Evolutionary conservation across 2,329 filamentous ascomycete genomes (phyloP).

Genomic region (Hymenoscyphus occultus): DNA sequence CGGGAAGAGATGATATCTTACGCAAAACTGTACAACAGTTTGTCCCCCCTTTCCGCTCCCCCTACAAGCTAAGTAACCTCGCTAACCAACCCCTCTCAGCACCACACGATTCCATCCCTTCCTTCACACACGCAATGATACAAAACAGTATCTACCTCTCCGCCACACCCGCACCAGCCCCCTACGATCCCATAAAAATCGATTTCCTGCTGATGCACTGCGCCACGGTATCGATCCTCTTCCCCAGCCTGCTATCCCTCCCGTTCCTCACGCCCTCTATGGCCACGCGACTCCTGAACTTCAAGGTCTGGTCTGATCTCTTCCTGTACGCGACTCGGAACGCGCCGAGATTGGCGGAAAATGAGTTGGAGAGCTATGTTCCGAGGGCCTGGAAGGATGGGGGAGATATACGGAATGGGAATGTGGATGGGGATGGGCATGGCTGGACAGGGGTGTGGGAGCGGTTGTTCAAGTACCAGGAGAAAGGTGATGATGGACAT

Average conservation of each 20-base stretch:
- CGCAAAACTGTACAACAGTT: slow-evolving; percentile 54
- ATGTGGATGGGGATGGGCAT: too few species aligned
- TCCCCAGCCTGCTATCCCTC: slow-evolving; percentile 62
- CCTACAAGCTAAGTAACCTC: background rate
- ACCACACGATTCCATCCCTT: slow-evolving; percentile 46
- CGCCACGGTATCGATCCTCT: slow-evolving; percentile 69
- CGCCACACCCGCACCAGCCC: slow-evolving; percentile 53
- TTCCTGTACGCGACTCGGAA: slow-evolving; percentile 69
- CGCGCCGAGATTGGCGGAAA: slow-evolving; percentile 55
- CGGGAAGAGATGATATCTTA: slow-evolving; percentile 60
- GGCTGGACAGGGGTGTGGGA: slow-evolving; percentile 20
- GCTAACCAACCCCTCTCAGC: slow-evolving; percentile 37
- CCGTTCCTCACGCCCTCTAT: slow-evolving; percentile 56
- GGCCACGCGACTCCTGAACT: slow-evolving; percentile 73
- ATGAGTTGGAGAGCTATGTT: slow-evolving; percentile 32
- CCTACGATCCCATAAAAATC: slow-evolving; percentile 63
- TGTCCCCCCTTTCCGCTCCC: background rate
- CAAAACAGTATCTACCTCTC: slow-evolving; percentile 55
- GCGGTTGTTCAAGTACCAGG: slow-evolving; percentile 42
- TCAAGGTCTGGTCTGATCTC: slow-evolving; percentile 75
- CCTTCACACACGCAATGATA: slow-evolving; percentile 65
- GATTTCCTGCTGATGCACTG: slow-evolving; percentile 85
- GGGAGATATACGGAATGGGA: too few species aligned
- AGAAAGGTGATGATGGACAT: slow-evolving; percentile 72
- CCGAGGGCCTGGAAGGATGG: too few species aligned